phyloP scores from a whole-genome alignment of 164 flowering plant species.

The Magnolia changhungtana region DNA sequence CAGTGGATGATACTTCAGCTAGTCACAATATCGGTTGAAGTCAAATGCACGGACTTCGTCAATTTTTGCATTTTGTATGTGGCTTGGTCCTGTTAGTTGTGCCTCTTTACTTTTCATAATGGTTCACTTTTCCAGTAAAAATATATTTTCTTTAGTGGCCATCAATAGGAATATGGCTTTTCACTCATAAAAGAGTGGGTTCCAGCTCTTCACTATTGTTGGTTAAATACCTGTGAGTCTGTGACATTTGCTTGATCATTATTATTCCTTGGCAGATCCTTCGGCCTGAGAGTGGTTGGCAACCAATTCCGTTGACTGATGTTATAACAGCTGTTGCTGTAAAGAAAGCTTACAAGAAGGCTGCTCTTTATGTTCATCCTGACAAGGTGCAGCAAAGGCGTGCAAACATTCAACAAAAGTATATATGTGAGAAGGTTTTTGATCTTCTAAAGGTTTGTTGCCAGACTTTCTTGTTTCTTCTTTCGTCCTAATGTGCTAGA shows the following conservation, averaged over 20 bases:
- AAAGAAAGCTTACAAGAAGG: slow-evolving; percentile 85
- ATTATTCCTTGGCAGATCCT: slow-evolving; percentile 54
- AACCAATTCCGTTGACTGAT: slow-evolving; percentile 75
- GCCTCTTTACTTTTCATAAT: neutral
- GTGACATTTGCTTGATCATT: neutral
- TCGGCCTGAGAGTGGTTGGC: slow-evolving; percentile 93
- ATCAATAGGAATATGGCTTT: no score
- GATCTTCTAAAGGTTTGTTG: slow-evolving; percentile 83
- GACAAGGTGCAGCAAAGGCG: slow-evolving; percentile 95
- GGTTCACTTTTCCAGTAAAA: neutral
- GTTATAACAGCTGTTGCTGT: slow-evolving; percentile 71
- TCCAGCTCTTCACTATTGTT: neutral
- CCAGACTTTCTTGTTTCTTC: neutral
- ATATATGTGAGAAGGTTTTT: slow-evolving; percentile 90
- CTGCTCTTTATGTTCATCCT: slow-evolving; percentile 88
- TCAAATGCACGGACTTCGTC: no score
- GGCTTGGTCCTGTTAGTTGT: no score
- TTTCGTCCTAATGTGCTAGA: neutral
- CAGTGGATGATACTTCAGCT: no score
- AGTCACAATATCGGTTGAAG: no score
- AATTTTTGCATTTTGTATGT: no score
- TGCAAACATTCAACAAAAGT: slow-evolving; percentile 83
- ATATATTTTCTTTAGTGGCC: neutral
- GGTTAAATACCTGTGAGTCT: neutral
- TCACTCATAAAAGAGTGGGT: neutral